These are phyloP conservation scores for Cerrena zonata DNA, from an alignment of 1,284 basidiomycete species.

Conservation along the genomic window DNA sequence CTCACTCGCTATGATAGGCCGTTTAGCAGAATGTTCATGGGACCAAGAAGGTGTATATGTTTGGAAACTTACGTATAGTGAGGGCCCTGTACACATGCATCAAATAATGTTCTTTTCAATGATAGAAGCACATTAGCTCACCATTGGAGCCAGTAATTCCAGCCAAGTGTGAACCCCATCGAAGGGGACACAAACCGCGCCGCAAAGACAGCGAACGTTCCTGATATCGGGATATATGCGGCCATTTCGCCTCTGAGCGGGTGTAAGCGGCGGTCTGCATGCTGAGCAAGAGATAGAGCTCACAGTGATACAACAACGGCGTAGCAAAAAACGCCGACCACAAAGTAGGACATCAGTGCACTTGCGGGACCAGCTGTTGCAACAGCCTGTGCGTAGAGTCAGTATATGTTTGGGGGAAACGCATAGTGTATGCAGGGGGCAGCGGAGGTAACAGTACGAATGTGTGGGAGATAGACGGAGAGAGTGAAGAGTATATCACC, in stretches of 20 bases:
- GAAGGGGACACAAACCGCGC: slow-evolving; percentile 25
- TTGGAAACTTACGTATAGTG: slow-evolving; percentile 32
- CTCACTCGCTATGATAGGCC: slow-evolving; percentile 32
- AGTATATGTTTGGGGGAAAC: background rate
- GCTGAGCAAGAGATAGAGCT: slow-evolving; percentile 14
- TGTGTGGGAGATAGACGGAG: no score
- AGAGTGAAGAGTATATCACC: no score
- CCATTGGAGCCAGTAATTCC: slow-evolving; percentile 56
- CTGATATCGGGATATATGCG: slow-evolving; percentile 46
- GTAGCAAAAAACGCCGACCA: slow-evolving; percentile 50
- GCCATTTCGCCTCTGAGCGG: slow-evolving; percentile 48
- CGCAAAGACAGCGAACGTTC: slow-evolving; percentile 47
- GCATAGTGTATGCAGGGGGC: no score
- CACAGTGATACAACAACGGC: slow-evolving; percentile 47
- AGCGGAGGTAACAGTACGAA: no score
- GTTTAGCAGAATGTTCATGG: background rate
- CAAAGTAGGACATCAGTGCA: slow-evolving; percentile 42
- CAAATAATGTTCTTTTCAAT: background rate
- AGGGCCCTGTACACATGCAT: slow-evolving; percentile 27
- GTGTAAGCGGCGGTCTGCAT: background rate
- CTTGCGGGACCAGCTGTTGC: slow-evolving; percentile 45
- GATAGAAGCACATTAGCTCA: slow-evolving; percentile 17
- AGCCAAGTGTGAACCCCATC: slow-evolving; percentile 31
- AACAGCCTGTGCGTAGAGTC: slow-evolving; percentile 26
- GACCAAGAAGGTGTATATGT: background rate